Evolutionary conservation across 345 rosid species (phyloP).

Genomic region (Laguncularia racemosa): DNA sequence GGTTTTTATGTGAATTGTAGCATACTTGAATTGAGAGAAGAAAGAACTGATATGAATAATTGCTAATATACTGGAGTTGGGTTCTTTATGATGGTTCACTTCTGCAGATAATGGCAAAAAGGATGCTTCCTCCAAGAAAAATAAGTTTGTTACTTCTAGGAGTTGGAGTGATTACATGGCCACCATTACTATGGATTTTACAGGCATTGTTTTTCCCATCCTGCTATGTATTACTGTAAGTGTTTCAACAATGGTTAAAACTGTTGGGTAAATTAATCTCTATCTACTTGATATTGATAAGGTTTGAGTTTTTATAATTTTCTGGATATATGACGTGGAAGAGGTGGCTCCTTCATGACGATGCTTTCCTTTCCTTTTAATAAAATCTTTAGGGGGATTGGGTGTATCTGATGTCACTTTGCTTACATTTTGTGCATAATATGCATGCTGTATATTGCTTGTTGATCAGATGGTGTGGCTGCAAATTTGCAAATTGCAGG

Average conservation of each 20-base stretch:
- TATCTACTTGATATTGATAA: no score
- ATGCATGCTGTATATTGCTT: background rate
- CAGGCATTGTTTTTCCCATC: conserved; percentile 53
- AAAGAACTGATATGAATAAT: no score
- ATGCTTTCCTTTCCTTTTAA: no score
- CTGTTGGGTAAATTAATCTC: background rate
- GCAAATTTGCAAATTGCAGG: conserved; percentile 27
- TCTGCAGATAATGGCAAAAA: conserved; percentile 17
- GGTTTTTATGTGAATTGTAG: no score
- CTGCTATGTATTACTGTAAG: conserved; percentile 66
- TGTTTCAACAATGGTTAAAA: background rate
- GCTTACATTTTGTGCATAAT: background rate
- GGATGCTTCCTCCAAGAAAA: conserved; percentile 28
- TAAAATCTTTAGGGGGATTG: no score
- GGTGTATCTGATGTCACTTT: background rate
- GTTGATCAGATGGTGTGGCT: background rate
- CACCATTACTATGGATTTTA: conserved; percentile 47
- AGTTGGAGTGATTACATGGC: conserved; percentile 33
- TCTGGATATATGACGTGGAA: no score
- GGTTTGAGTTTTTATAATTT: no score
- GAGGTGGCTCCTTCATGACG: no score
- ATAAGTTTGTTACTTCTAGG: conserved; percentile 28
- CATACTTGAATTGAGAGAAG: no score
- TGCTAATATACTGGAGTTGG: background rate
- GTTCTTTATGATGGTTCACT: background rate